These are phyloP conservation scores for Symmetrospora coprosmae DNA, from an alignment of 768 basidiomycete species.

Conservation along the genomic window DNA sequence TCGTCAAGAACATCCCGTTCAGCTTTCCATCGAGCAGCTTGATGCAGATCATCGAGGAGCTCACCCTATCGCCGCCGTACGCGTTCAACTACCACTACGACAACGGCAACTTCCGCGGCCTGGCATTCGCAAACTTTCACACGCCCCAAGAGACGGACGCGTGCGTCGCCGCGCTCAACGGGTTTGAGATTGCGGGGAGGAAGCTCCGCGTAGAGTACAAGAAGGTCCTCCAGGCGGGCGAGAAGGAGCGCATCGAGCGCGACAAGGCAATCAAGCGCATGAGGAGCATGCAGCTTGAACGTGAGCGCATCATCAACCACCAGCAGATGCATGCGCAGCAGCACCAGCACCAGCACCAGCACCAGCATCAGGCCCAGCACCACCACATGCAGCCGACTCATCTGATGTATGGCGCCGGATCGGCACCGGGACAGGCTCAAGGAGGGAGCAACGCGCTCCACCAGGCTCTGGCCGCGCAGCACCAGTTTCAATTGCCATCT, in stretches of 20 bases:
- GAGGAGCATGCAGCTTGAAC: conserved; percentile 41
- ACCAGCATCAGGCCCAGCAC: not conserved
- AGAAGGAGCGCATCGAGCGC: conserved; percentile 95
- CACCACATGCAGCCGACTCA: not conserved
- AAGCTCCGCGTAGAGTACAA: conserved; percentile 98
- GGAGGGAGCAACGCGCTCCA: no score
- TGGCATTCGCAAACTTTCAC: conserved; percentile 97
- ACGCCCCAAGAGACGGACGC: conserved; percentile 81
- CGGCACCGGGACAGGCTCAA: no score
- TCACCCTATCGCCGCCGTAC: conserved; percentile 89
- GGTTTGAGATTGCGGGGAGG: conserved; percentile 88
- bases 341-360: conserved; percentile 5
- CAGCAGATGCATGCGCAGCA: conserved; percentile 11
- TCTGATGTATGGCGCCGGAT: no score
- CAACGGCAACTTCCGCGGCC: conserved; percentile 56
- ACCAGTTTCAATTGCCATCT: no score
- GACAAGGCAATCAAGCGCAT: conserved; percentile 97
- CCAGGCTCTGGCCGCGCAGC: no score
- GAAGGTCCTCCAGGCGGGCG: conserved; percentile 96
- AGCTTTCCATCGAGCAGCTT: conserved; percentile 93
- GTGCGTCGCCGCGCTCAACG: conserved; percentile 87
- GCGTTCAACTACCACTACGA: conserved; percentile 87
- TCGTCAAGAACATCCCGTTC: conserved; percentile 99
- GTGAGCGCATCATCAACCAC: conserved; percentile 4
- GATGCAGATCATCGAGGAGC: conserved; percentile 63